These are phyloP conservation scores for Claviceps sp. DNA, from an alignment of 2,329 filamentous ascomycete species.

Conservation along the genomic window DNA sequence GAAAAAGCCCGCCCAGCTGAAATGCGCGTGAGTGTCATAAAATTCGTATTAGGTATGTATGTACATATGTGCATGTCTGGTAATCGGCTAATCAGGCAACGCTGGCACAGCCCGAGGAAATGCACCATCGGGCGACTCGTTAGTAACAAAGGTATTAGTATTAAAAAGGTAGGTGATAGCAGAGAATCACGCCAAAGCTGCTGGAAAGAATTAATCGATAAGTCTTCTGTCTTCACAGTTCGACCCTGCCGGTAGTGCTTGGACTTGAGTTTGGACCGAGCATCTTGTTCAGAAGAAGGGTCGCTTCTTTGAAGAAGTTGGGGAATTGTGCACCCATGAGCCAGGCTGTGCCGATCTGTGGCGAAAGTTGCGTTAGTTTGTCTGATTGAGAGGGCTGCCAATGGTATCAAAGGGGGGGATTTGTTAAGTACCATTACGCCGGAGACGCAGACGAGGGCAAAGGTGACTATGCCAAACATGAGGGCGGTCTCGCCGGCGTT, in stretches of 20 bases:
- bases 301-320: constrained; percentile 17
- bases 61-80: not conserved
- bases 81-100: too few species aligned
- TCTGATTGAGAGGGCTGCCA: not conserved
- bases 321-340: constrained; percentile 74
- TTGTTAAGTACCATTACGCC: constrained; percentile 55
- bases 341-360: constrained; percentile 64
- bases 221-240: constrained; percentile 16
- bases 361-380: not conserved
- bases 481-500: constrained; percentile 48
- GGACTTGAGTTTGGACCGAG: constrained; percentile 6
- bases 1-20: not conserved
- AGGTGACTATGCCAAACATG: constrained; percentile 52
- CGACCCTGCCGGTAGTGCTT: constrained; percentile 19
- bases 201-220: not conserved
- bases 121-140: not conserved
- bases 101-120: not conserved
- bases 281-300: constrained; percentile 10
- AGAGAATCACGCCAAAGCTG: not conserved
- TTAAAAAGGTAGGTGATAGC: not conserved
- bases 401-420: not conserved
- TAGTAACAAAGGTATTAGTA: not conserved
- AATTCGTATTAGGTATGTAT: not conserved
- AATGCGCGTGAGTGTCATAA: not conserved
- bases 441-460: constrained; percentile 58